Base-by-base conservation (phyloP, 768 basidiomycete genomes). In the Kwoniella botswanensis region DNA sequence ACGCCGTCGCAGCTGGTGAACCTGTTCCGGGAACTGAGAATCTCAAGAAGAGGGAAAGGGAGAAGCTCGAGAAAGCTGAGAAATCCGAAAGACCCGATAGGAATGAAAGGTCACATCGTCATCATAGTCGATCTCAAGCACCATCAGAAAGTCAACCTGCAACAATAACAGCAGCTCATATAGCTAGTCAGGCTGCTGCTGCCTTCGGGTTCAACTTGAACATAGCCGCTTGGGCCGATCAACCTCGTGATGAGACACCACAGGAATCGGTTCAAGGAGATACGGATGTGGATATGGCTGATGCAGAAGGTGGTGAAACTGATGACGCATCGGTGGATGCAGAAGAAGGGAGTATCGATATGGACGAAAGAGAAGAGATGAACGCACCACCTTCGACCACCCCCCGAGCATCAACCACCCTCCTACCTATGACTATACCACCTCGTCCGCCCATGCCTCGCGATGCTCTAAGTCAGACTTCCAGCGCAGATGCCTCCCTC, bases 331-430 rank as follows among this genome's bases (percentile, higher is more conserved):
- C 73, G 3, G 58, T 70, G 3, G 77, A 71, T 35, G 70, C 91
- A 57, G 89, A 86, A 26, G 91, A 92, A 63, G 87, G 86, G 1
- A 88, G 88, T 63, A 87, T 88, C 85, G 88, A 82, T 22, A 65
- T 76, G 44, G 83, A 80, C 29, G 71, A 59, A 1, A 35, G 35
- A n/a, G 65, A 41, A 44, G 56, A 56, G 46, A 35, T 22, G 13
- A 41, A 53, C 1, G 53, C 65, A 18, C 72, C 59, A 26, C 70
- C 75, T 10, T 68, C 75, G 1, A 79, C 76, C 6, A 81, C 79
- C 11, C 79, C 79, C 11, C 68, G 79, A 21, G 79, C 79, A 12
- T 55, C 66, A 4, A 76, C 73, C 43, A 44, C n/a, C 44, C 26
- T 74, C 7, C 70, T 77, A 12, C 77, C 76, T 5, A 68, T 78